Percentiles rank a stretch among this genome's conserved stretches.
Conservation (phyloP, 2,329 filamentous ascomycete species). For the Colletotrichum lindemuthianum region DNA sequence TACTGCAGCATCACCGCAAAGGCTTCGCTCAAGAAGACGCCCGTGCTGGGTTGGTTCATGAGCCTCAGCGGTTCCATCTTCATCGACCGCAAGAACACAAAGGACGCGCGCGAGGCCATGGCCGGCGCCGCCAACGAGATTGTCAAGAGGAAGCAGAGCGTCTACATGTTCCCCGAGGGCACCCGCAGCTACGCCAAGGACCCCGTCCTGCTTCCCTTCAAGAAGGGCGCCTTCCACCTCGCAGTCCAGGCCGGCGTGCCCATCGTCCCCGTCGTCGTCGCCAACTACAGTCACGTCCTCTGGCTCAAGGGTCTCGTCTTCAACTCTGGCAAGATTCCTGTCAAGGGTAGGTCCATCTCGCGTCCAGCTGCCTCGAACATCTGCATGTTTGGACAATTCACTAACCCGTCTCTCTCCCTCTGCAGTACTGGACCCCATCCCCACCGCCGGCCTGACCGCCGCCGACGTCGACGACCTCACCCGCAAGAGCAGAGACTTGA, state of each 20-base stretch:
- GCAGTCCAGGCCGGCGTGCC: slow-evolving; percentile 94
- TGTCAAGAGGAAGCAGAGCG: slow-evolving; percentile 74
- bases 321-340: slow-evolving; percentile 74
- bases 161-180: slow-evolving; percentile 92
- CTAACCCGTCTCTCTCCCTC: background rate
- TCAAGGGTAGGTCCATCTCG: slow-evolving; percentile 71
- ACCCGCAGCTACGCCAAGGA: slow-evolving; percentile 89
- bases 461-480: slow-evolving; percentile 82
- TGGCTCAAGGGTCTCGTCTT: slow-evolving; percentile 73
- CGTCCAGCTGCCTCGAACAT: slow-evolving; percentile 13
- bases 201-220: slow-evolving; percentile 89
- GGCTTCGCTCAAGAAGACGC: slow-evolving; percentile 72
- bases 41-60: slow-evolving; percentile 97
- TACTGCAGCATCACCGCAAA: slow-evolving; percentile 96
- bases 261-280: slow-evolving; percentile 85
- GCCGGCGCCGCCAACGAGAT: slow-evolving; percentile 85
- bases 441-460: slow-evolving; percentile 76
- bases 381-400: background rate
- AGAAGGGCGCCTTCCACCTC: slow-evolving; percentile 98
- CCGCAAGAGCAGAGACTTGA: slow-evolving; percentile 74
- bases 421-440: slow-evolving; percentile 84
- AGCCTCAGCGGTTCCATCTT: slow-evolving; percentile 88
- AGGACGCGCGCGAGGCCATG: slow-evolving; percentile 87
- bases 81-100: slow-evolving; percentile 88
- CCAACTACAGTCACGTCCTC: slow-evolving; percentile 81